Base-by-base conservation (phyloP, 345 rosid genomes). In the Iberis pinnata region DNA sequence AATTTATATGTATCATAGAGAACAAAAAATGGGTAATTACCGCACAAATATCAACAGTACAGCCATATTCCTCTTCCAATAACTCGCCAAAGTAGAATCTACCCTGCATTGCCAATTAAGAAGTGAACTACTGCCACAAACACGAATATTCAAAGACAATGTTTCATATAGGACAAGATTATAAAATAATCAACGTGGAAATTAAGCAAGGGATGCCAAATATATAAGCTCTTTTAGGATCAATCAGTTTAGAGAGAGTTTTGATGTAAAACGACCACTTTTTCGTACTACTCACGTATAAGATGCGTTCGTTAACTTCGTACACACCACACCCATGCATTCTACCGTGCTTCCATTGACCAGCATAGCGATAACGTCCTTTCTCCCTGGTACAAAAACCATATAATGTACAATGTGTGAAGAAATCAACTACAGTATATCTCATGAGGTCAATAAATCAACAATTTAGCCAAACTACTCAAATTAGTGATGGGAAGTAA, bases 271-370 rank as follows among this genome's bases (percentile, higher is more conserved):
- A 33, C 16, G 15, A 54, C 52, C 55, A 38, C 15, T 18, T 49
- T 47, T 49, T 60, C 60, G 43, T 43, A 31, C 18, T 31, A 76
- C 97, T 55, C 73, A 89, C 97, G 70, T 65, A 70, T 20, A 78
- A 27, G 42, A 52, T 20, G 15, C 80, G 79, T 60, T 86, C 97
- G 20, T 89, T 86, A 71, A 89, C 78, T 75, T 81, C 88, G 63
- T 89, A 89, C 26, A 83, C 73, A 67, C 93, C 97, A 67, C 95
- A 89, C 13, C 95, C 95, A 73, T 89, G 97, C 89, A 89, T 77
- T 72, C 89, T 78, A 27, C 93, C 83, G 56, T 80, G 97, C 88
- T 86, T 89, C 97, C 95, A 89, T 64, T 89, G 80, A 49, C 97
- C 95, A 73, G 93, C 89, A 72, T 89, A 89, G 41, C 97, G 88